Conservation (phyloP, 106 monocot species). For the Allium fistulosum region DNA sequence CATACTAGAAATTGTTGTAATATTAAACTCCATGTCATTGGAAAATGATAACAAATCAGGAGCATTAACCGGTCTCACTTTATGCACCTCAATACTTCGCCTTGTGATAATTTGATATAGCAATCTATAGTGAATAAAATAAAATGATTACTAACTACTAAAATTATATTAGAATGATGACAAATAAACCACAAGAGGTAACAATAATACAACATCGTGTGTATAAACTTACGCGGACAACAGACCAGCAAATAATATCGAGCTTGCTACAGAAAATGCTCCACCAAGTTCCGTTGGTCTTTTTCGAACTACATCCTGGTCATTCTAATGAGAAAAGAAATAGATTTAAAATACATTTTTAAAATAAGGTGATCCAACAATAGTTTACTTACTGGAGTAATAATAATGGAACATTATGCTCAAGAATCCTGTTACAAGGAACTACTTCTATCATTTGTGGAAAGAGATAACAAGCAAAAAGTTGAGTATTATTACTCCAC, state of each 20-base stretch:
- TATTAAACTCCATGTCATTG: conserved; percentile 91
- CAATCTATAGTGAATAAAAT: conserved; percentile 32
- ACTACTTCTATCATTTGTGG: too few species aligned
- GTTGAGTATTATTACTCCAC: too few species aligned
- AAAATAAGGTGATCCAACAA: too few species aligned
- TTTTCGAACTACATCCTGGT: conserved; percentile 53
- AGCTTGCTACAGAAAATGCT: conserved; percentile 80
- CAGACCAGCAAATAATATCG: conserved; percentile 74
- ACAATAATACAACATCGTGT: not conserved
- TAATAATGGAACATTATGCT: too few species aligned
- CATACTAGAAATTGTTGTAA: conserved; percentile 87
- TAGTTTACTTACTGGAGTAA: too few species aligned
- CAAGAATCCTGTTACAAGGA: too few species aligned
- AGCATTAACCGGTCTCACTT: conserved; percentile 70
- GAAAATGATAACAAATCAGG: conserved; percentile 70
- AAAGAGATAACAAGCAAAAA: not conserved
- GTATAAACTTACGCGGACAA: conserved; percentile 67
- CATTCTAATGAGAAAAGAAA: conserved; percentile 36
- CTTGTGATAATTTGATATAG: conserved; percentile 80
- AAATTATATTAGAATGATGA: not conserved
- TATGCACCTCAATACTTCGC: conserved; percentile 66
- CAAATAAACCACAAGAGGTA: not conserved
- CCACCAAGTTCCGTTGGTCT: conserved; percentile 95
- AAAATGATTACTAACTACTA: not conserved
- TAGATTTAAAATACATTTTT: too few species aligned